Evolutionary conservation across 2,329 filamentous ascomycete species (phyloP), one percentile per base, ranked within the genome.

Genomic region (Scleromitrula shiraiana): DNA sequence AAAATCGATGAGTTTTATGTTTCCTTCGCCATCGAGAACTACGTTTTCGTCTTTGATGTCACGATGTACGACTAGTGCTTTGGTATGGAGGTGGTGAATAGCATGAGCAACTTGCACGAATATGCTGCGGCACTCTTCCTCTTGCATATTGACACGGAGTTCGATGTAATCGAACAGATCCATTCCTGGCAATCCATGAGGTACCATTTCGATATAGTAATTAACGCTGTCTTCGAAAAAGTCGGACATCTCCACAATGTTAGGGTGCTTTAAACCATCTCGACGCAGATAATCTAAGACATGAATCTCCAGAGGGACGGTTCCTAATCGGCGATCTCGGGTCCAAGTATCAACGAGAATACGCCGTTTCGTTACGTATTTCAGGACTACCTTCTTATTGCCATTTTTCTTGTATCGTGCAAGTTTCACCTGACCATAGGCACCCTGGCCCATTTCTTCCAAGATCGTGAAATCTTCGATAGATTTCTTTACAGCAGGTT

Each of bases 41-140:
- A 98, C 88, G 59, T 98, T 98, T 69, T 98, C 93, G 61, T 98
- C 93, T 66, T 98, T 98, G 75, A 98, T 97, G 62, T 98, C 93
- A 29, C 93, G 84, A 67, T 98, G 93, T 9, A 98, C 93, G 7
- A 98, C 91, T 42, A 85, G 75, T 1, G 91, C 91, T 64, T 86
- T 91, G 46, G 80, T 89, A 63, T 98, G 93, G 35, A 98, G 71
- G 68, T 97, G 93, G 57, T 94, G 84, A 39, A 98, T 76, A 6
- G 93, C 93, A 61, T 83, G 78, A 8, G 88, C 89, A 9, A 97
- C 91, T 67, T 98, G 93, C 22, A 86, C 79, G 65, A 98, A 98
- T 52, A 98, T 98, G 68, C 87, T 95, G 45, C 88, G 80, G 64
- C 89, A 95, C 65, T 98, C 93, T 7, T 78, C 74, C 68, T 98